Evolutionary conservation across 768 basidiomycete genomes (phyloP).

Genomic region (Neoboletus brunneissimus): DNA sequence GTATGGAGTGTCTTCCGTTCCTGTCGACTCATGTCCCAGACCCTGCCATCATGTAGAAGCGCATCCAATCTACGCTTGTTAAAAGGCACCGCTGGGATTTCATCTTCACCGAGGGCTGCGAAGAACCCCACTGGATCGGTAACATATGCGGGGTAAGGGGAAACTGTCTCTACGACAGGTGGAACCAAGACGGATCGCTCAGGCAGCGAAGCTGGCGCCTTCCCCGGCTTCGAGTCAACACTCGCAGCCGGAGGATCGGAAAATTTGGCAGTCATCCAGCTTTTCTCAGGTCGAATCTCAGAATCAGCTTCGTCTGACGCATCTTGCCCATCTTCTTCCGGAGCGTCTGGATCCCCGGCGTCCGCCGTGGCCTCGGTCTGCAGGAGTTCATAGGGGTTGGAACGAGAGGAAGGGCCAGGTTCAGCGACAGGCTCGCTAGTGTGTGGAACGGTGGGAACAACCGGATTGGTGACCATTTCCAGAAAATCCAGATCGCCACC

Average conservation of each 20-base stretch:
- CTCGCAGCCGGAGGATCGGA: not conserved
- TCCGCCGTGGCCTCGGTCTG: not conserved
- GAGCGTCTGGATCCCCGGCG: not conserved
- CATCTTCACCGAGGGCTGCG: constrained; percentile 31
- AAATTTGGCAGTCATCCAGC: constrained; percentile 25
- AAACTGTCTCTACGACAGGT: not conserved
- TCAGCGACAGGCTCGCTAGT: not conserved
- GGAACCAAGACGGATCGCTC: not conserved
- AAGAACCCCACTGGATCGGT: constrained; percentile 37
- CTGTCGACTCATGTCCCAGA: constrained; percentile 53
- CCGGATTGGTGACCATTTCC: constrained; percentile 6
- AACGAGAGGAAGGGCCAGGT: constrained; percentile 2
- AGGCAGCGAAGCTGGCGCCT: not conserved
- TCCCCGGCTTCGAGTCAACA: not conserved
- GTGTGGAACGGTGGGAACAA: not conserved
- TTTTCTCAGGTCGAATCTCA: constrained; percentile 25
- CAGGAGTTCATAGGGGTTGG: constrained; percentile 21
- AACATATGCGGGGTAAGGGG: constrained; percentile 17
- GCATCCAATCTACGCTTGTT: constrained; percentile 36
- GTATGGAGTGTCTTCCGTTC: constrained; percentile 48
- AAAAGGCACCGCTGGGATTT: constrained; percentile 39
- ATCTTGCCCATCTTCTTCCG: constrained; percentile 3
- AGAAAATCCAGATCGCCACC: constrained; percentile 50
- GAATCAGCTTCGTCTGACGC: constrained; percentile 6
- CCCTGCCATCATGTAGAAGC: constrained; percentile 34